Evolutionary conservation across 2,329 filamentous ascomycete genomes (phyloP).

Genomic region (Exophiala calicioides): DNA sequence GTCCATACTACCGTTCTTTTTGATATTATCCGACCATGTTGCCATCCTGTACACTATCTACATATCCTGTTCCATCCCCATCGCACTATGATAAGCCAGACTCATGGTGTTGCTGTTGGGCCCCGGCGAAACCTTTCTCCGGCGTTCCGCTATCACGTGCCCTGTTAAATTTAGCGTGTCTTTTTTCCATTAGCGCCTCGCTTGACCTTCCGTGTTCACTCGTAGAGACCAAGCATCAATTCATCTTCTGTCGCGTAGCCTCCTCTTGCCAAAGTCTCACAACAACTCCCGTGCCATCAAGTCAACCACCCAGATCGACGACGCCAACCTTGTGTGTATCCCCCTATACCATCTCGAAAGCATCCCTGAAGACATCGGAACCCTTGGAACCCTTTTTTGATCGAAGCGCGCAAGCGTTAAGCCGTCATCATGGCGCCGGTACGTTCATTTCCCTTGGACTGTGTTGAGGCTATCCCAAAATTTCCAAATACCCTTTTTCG

Average conservation of each 20-base stretch:
- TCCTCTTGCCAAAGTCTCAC: constrained; percentile 1
- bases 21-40: too few species aligned
- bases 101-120: too few species aligned
- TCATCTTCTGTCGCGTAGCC: not conserved
- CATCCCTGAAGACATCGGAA: not conserved
- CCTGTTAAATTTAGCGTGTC: not conserved
- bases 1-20: not conserved
- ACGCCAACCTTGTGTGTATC: not conserved
- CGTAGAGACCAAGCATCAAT: not conserved
- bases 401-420: not conserved
- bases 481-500: not conserved
- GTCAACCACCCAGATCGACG: too few species aligned
- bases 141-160: too few species aligned
- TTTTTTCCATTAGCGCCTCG: not conserved
- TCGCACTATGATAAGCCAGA: too few species aligned
- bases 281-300: constrained; percentile 1
- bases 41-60: too few species aligned
- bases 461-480: not conserved
- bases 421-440: constrained; percentile 21
- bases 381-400: not conserved
- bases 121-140: too few species aligned
- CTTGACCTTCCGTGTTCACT: not conserved
- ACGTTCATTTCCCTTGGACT: constrained; percentile 5
- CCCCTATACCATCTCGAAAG: not conserved
- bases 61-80: too few species aligned